Conservation (phyloP, 371 early-diverging fungal species). For the Zychaea mexicana region DNA sequence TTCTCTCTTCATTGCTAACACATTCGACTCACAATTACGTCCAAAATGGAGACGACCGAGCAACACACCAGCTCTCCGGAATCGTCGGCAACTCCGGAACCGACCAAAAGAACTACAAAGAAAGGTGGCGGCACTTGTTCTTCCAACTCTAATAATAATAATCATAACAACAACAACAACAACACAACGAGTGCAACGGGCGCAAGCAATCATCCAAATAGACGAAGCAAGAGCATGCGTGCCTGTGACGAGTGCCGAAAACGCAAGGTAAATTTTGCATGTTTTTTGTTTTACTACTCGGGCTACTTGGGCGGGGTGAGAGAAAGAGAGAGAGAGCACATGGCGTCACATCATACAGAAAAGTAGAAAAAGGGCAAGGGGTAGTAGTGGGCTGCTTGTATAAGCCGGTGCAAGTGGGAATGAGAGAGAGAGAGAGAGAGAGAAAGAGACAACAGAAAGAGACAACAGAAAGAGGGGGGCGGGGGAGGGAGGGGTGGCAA, state of each 20-base stretch:
- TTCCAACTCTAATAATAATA: too few relatives aligned
- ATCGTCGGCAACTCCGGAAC: constrained; percentile 15
- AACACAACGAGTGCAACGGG: neutral
- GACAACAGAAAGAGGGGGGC: too few relatives aligned
- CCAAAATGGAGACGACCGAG: constrained; percentile 5
- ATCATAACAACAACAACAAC: neutral
- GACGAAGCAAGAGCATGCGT: constrained; percentile 44
- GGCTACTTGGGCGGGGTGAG: too few relatives aligned
- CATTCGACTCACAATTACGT: too few relatives aligned
- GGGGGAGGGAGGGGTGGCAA: too few relatives aligned
- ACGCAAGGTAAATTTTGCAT: constrained; percentile 57
- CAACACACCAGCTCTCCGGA: constrained; percentile 15
- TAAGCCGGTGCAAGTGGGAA: too few relatives aligned
- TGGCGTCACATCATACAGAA: too few relatives aligned
- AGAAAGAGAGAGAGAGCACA: neutral
- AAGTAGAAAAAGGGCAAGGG: too few relatives aligned
- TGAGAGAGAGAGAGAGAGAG: too few relatives aligned
- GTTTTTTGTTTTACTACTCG: neutral
- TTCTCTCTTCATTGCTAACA: constrained; percentile 1
- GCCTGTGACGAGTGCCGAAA: constrained; percentile 57
- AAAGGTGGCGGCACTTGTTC: neutral
- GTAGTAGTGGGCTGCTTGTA: too few relatives aligned
- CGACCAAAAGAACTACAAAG: neutral
- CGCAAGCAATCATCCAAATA: constrained; percentile 16
- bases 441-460: too few relatives aligned